A percentile compares a stretch with the other conserved stretches of the same genome.
Conservation (phyloP, 169 alveolate genomes). For the Plasmodium vivax region DNA sequence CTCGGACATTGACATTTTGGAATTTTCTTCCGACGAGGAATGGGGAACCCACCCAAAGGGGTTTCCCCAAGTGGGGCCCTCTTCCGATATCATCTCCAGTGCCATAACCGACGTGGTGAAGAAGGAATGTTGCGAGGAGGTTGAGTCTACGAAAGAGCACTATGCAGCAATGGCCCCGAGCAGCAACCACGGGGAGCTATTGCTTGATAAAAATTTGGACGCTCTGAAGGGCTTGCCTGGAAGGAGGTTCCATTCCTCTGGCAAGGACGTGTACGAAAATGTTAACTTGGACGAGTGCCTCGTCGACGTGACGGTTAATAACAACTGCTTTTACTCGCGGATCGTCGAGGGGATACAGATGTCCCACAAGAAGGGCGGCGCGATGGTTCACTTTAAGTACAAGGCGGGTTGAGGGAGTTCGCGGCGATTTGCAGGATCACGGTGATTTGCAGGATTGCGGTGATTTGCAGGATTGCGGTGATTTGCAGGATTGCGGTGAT, state of each 20-base stretch:
- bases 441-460: too few relatives aligned
- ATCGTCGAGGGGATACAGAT: constrained; percentile 50
- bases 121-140: not conserved
- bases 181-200: not conserved
- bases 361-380: constrained; percentile 47
- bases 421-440: not conserved
- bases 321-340: constrained; percentile 38
- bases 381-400: constrained; percentile 53
- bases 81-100: not conserved
- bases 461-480: too few relatives aligned
- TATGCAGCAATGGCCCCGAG: not conserved
- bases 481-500: too few relatives aligned
- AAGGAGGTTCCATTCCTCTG: constrained; percentile 33
- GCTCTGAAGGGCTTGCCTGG: constrained; percentile 37
- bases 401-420: not conserved
- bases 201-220: constrained; percentile 28
- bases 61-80: not conserved
- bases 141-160: not conserved
- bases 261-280: constrained; percentile 56
- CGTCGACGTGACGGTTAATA: constrained; percentile 64
- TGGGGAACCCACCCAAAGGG: not conserved
- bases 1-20: constrained; percentile 59
- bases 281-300: constrained; percentile 29
- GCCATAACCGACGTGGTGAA: not conserved
- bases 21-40: constrained; percentile 30